Conservation (phyloP, 306 rosid species). For the Medicago truncatula region DNA sequence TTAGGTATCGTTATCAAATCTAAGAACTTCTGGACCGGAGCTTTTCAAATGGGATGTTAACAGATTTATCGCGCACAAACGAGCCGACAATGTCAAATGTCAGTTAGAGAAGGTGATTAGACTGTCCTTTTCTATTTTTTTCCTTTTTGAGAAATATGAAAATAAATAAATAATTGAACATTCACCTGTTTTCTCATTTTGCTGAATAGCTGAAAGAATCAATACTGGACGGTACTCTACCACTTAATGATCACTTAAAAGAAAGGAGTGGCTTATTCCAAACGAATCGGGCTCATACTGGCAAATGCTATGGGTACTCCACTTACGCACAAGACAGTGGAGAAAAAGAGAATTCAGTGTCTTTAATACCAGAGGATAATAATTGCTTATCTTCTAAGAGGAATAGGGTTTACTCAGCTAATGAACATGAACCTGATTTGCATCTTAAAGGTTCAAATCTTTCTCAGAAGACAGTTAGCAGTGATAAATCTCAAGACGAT, state of each 20-base stretch:
- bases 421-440: slow-evolving; percentile 39
- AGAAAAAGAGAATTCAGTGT: slow-evolving; percentile 43
- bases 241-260: slow-evolving; percentile 59
- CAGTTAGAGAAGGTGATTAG: slow-evolving; percentile 65
- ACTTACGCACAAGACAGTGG: slow-evolving; percentile 40
- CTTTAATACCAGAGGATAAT: slow-evolving; percentile 42
- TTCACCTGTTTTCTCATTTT: slow-evolving; percentile 21
- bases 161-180: no score
- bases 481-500: slow-evolving; percentile 43
- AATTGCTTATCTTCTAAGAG: slow-evolving; percentile 54
- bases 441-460: slow-evolving; percentile 34
- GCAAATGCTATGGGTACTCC: slow-evolving; percentile 32
- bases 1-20: slow-evolving; percentile 57
- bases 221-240: slow-evolving; percentile 64
- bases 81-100: slow-evolving; percentile 54
- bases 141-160: slow-evolving; percentile 9
- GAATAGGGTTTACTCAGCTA: slow-evolving; percentile 33
- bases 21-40: slow-evolving; percentile 45
- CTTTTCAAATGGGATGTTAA: slow-evolving; percentile 56
- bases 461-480: slow-evolving; percentile 38
- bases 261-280: slow-evolving; percentile 56
- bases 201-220: slow-evolving; percentile 70
- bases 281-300: slow-evolving; percentile 35
- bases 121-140: slow-evolving; percentile 26
- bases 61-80: slow-evolving; percentile 59